phyloP scores from a whole-genome alignment of 768 basidiomycete species.

The Mycena polygramma region DNA sequence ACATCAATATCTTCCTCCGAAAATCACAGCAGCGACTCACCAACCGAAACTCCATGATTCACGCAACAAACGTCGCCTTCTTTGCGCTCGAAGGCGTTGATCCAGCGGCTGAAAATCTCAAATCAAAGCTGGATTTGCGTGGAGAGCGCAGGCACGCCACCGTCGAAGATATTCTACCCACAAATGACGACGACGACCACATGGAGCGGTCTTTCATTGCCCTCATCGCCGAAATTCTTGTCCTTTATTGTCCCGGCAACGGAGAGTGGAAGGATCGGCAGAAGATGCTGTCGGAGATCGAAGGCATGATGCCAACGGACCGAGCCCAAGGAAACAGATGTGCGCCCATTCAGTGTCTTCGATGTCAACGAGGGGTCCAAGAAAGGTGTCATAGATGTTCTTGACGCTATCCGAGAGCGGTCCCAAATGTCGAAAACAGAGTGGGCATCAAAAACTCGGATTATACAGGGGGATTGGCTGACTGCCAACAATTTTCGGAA shows the following conservation, averaged over 20 bases:
- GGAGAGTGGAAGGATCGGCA: slow-evolving; percentile 27
- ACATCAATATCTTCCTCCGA: slow-evolving; percentile 49
- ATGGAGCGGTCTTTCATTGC: slow-evolving; percentile 31
- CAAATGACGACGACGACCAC: slow-evolving; percentile 35
- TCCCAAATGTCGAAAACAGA: slow-evolving; percentile 34
- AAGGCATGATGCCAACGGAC: slow-evolving; percentile 36
- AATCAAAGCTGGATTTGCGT: slow-evolving; percentile 28
- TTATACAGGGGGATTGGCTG: slow-evolving; percentile 47
- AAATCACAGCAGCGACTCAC: slow-evolving; percentile 47
- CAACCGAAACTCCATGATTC: slow-evolving; percentile 46
- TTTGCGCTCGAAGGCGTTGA: slow-evolving; percentile 26
- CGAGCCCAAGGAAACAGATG: slow-evolving; percentile 42
- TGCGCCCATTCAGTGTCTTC: slow-evolving; percentile 44
- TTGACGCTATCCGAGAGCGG: slow-evolving; percentile 39
- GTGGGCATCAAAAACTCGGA: slow-evolving; percentile 39
- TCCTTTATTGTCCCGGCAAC: slow-evolving; percentile 35
- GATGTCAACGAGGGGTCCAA: slow-evolving; percentile 49
- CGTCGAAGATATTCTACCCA: slow-evolving; percentile 38
- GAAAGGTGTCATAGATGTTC: slow-evolving; percentile 42
- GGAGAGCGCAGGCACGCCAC: slow-evolving; percentile 36
- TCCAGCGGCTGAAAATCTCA: slow-evolving; percentile 29
- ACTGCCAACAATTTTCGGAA: slow-evolving; percentile 42
- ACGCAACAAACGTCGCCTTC: slow-evolving; percentile 43
- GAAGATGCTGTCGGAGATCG: slow-evolving; percentile 21
- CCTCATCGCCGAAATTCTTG: slow-evolving; percentile 27